Conservation (phyloP, 768 basidiomycete species). For the Galerina sulciceps region DNA sequence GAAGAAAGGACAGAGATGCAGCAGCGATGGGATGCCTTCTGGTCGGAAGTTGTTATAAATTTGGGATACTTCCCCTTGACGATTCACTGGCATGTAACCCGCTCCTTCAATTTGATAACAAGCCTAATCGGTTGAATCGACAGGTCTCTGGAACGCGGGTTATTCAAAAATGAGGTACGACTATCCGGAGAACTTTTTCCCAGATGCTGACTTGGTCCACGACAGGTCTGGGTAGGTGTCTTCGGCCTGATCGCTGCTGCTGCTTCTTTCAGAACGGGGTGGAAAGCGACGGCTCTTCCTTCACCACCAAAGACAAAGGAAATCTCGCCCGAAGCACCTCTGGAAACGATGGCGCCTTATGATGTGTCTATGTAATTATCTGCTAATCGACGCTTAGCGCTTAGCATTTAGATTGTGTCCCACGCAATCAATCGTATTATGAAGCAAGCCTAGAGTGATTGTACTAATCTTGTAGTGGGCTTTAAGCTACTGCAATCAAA, state of each 20-base stretch:
- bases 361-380: conserved; percentile 25
- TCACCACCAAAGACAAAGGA: conserved; percentile 25
- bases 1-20: conserved; percentile 60
- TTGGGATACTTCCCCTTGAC: conserved; percentile 81
- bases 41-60: conserved; percentile 76
- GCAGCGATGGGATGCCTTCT: conserved; percentile 67
- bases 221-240: conserved; percentile 44
- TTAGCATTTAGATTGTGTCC: not conserved
- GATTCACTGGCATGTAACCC: conserved; percentile 71
- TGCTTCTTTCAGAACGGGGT: conserved; percentile 68
- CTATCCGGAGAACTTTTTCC: not conserved
- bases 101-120: not conserved
- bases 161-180: conserved; percentile 68
- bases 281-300: conserved; percentile 68
- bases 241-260: conserved; percentile 55
- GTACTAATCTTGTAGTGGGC: no score
- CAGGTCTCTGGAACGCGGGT: conserved; percentile 73
- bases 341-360: conserved; percentile 24
- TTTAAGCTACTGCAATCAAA: no score
- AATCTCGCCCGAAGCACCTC: conserved; percentile 13
- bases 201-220: conserved; percentile 7
- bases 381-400: not conserved
- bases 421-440: not conserved
- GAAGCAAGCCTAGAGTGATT: not conserved
- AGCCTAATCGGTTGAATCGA: not conserved